Base-by-base conservation (phyloP, 2,329 filamentous ascomycete genomes). In the Fusarium sacchari region DNA sequence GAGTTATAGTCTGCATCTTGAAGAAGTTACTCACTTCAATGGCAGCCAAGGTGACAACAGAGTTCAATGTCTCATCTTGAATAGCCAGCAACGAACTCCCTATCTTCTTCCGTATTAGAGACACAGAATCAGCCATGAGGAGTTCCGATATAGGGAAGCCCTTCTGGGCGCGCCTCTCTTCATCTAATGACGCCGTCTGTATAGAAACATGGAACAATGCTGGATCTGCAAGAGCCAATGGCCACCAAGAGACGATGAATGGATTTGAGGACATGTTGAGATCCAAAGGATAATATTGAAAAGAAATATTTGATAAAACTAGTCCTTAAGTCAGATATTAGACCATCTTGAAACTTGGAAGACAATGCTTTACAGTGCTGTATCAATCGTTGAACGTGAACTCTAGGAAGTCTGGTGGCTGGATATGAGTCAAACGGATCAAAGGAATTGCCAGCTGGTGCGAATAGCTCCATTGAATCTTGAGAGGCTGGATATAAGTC, bases 241-340 rank as follows among this genome's bases (percentile, higher is more conserved):
- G 88, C 88, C 88, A 90, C 88, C 88, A 90, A 0, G 87, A 89
- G 12, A 89, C 80, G 24, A 90, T 80, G 67, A 90, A 90, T 0
- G 88, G 88, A 71, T 90, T 90, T 13, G 88, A 88, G 0, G 78
- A 78, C n/a, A 83, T 75, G 67, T 82, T 84, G 13, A 88, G 80
- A 58, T 90, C 88, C 26, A 89, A 80, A 2, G 88, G 88, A 72
- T 90, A 90, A 73, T 90, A 90, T 69, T 89, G 86, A 57, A 90
- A 90, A 0, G 88, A 87, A 52, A 90, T 90, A 49, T 86, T 88
- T 46, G 85, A 83, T 7, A 89, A 80, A 69, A 90, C 88, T 89
- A 60, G 87, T 88, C 62, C 18, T 44, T 34, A n/a, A 7, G 60
- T 77, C 43, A 79, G 80, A 74, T 22, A 22, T 10, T 8, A 32